phyloP scores from a whole-genome alignment of 2,329 filamentous ascomycete species.

The Gaeumannomyces sp. region DNA sequence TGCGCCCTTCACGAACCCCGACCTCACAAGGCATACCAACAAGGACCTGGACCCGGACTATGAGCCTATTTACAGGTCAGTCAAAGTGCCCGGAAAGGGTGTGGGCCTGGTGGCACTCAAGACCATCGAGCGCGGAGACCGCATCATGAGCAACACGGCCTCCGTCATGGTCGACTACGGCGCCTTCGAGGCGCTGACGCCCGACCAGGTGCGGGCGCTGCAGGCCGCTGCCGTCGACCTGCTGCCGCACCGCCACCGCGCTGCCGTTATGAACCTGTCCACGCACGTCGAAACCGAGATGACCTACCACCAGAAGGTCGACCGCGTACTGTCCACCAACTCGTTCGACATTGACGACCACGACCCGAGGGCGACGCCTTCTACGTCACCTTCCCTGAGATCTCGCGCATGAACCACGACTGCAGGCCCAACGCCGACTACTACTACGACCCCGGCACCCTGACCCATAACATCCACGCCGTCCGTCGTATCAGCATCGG shows the following conservation, averaged over 20 bases:
- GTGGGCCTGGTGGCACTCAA: conserved; percentile 30
- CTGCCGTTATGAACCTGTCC: conserved; percentile 29
- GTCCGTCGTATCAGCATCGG: conserved; percentile 32
- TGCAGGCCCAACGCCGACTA: conserved; percentile 39
- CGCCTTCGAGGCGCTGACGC: conserved; percentile 25
- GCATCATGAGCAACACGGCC: conserved; percentile 32
- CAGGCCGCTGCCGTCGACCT: conserved; percentile 25
- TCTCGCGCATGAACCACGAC: conserved; percentile 39
- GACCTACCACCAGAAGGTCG: conserved; percentile 23
- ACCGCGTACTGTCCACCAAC: conserved; percentile 32
- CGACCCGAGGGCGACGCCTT: conserved; percentile 24
- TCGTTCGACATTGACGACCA: conserved; percentile 31
- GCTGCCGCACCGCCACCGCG: conserved; percentile 25
- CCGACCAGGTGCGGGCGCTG: conserved; percentile 22
- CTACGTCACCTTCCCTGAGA: conserved; percentile 33
- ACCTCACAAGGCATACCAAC: conserved; percentile 19
- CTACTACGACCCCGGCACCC: conserved; percentile 31
- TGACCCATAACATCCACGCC: conserved; percentile 34
- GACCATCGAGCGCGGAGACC: conserved; percentile 29
- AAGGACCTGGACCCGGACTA: conserved; percentile 20
- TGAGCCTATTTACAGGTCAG: conserved; percentile 24
- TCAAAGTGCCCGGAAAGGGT: conserved; percentile 32
- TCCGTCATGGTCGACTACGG: conserved; percentile 34
- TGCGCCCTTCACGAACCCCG: conserved; percentile 23
- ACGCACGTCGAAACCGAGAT: conserved; percentile 24